Base-by-base conservation (phyloP, 768 basidiomycete species). In the Boletus sp. region DNA sequence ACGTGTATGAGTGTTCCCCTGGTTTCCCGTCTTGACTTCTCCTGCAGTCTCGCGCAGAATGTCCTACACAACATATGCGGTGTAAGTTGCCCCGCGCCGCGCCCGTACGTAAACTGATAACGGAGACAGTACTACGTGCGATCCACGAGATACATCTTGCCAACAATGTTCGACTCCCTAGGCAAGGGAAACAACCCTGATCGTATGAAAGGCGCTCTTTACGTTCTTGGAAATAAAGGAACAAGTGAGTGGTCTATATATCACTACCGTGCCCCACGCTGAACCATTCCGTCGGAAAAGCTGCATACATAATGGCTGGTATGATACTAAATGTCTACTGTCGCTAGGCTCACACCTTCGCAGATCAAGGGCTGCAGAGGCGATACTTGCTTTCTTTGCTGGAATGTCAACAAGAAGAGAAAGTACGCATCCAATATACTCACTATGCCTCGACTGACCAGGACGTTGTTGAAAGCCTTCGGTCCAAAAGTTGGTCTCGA, bases 151-250 rank as follows among this genome's bases (percentile, higher is more conserved):
- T 80, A 81, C 57, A 76, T 80, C 41, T 74, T 89, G 29, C 84
- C 87, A 6, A 69, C 73, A 21, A 70, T 88, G 43, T 83, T 85
- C 62, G 75, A 78, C 54, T 83, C 86, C 5, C 71, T 91, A 46
- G 71, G 71, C 51, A 87, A 83, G 63, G 93, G 89, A 7, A 85
- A 81, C 53, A 92, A 95, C 64, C 88, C 93, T 10, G 94, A 98
- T 70, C 80, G 88, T 25, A 95, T 97, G 85, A 98, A 98, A 73
- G 96, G 96, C 8, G 93, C 92, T 17, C 75, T 96, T 38, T 94
- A 93, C 66, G 77, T 90, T 19, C 70, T 91, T 10, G 83, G 83
- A 74, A 84, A 86, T 62, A 88, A 87, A 69, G 84, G 81, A 30
- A 84, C 78, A 50, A 79, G 87, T 87, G 57, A 41, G 81, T 61